Evolutionary conservation across 1,139 yeast species (phyloP).

Genomic region (Blastobotrys capitulatus): DNA sequence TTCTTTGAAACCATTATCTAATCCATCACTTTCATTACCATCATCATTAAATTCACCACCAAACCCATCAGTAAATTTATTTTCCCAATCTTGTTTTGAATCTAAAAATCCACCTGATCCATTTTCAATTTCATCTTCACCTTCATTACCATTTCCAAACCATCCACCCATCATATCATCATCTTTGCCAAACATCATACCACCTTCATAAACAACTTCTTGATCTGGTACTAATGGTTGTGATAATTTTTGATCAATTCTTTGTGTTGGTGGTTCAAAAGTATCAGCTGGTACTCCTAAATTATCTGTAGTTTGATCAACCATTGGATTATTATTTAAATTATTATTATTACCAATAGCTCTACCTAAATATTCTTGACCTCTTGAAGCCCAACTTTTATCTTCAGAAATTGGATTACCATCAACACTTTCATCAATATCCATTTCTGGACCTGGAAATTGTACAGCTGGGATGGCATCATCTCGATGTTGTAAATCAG

Average conservation of each 20-base stretch:
- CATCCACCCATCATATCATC: neutral
- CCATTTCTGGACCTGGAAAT: slow-evolving; percentile 11
- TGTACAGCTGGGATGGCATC: slow-evolving; percentile 18
- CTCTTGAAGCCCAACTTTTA: neutral
- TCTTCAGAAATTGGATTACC: neutral
- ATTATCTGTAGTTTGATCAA: neutral
- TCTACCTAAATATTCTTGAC: neutral
- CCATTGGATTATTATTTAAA: neutral
- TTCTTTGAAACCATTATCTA: neutral
- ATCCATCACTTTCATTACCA: neutral
- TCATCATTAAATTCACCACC: neutral
- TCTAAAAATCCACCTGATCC: neutral
- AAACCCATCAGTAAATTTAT: neutral
- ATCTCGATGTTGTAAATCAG: slow-evolving; percentile 24
- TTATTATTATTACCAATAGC: neutral
- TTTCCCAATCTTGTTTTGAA: too few relatives aligned
- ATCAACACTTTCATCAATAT: neutral
- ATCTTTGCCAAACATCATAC: neutral
- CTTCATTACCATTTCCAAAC: neutral
- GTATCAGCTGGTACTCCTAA: neutral
- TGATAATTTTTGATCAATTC: too few relatives aligned
- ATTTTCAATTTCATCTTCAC: neutral
- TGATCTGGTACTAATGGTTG: neutral
- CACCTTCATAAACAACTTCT: neutral
- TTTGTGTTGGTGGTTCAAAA: neutral